Evolutionary conservation across 129 eudicot species (phyloP), one percentile per base, ranked within the genome.

Genomic region (Flaveria trinervia): DNA sequence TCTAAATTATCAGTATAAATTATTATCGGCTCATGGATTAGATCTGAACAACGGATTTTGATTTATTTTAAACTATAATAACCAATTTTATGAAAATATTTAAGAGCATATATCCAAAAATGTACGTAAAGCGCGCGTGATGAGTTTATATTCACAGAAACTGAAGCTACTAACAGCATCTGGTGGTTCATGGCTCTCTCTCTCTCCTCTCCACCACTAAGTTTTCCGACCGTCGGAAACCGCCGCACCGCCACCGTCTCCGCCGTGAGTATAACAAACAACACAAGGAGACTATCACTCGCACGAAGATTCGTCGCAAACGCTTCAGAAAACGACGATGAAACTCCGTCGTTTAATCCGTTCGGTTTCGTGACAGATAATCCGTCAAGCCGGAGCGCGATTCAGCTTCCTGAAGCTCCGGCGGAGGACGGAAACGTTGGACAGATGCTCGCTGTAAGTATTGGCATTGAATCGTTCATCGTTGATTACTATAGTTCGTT

Each of bases 351-450:
- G 43, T 94, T 94, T 74, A 94, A 88, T 81, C 99, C 99, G 1
- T 94, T 94, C 57, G 99, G 99, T 3, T 94, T 94, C 65, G 99
- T 94, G 33, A 94, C 99, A 1, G 97, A 94, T 65, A 94, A 94
- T 80, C 90, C 96, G 4, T 94, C 99, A 4, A 94, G 99, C 75
- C 87, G 96, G 57, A 91, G 79, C 77, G 96, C 99, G 12, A 94
- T 94, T 83, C 99, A 94, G 81, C 93, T 94, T 41, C 96, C 96
- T 9, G 97, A 91, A 61, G 65, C 75, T 46, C 99, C 99, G 2
- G 99, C 99, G 5, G 96, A 94, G 77, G 96, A 87, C 82, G 99
- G 99, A 23, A 94, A 94, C 77, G 99, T 91, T 68, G 99, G 99
- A 26, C 99, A 94, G 77, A 84, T 94, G 97, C 96, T 94, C 72